Conservation (phyloP, 208 protist genomes). For the Novymonas esmeraldas region DNA sequence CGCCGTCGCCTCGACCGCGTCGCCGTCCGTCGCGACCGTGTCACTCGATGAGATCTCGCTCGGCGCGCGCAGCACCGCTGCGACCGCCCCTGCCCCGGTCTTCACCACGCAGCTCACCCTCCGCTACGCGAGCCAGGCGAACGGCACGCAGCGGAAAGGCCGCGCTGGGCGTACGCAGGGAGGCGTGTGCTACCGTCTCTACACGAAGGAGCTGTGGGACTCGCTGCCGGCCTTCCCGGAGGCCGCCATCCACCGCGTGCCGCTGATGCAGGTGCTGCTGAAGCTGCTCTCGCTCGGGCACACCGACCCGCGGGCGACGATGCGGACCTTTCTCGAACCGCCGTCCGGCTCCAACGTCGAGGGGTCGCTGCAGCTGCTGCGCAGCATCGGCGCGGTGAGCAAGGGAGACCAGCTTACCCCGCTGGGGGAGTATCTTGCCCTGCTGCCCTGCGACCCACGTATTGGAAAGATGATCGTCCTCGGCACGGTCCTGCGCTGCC, state of each 20-base stretch:
- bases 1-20: background rate
- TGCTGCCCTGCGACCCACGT: slow-evolving; percentile 84
- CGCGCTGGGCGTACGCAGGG: slow-evolving; percentile 98
- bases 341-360: slow-evolving; percentile 63
- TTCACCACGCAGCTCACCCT: slow-evolving; percentile 79
- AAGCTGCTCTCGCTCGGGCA: slow-evolving; percentile 78
- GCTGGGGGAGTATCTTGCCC: slow-evolving; percentile 85
- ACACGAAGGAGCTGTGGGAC: slow-evolving; percentile 78
- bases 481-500: slow-evolving; percentile 89
- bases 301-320: slow-evolving; percentile 48
- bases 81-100: slow-evolving; percentile 10
- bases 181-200: slow-evolving; percentile 98
- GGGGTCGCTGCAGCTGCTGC: slow-evolving; percentile 60
- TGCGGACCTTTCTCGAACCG: slow-evolving; percentile 86
- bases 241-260: slow-evolving; percentile 94
- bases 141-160: slow-evolving; percentile 98
- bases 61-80: background rate
- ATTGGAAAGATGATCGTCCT: slow-evolving; percentile 96
- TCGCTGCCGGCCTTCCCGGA: slow-evolving; percentile 69
- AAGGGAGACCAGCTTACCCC: slow-evolving; percentile 69
- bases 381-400: slow-evolving; percentile 66
- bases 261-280: slow-evolving; percentile 94
- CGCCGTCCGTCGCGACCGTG: slow-evolving; percentile 1
- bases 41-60: background rate
- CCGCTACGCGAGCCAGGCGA: slow-evolving; percentile 92